A percentile compares a stretch with the other conserved stretches of the same genome.
Conservation (phyloP, 1,139 yeast species). For the Kazachstania sp. region DNA sequence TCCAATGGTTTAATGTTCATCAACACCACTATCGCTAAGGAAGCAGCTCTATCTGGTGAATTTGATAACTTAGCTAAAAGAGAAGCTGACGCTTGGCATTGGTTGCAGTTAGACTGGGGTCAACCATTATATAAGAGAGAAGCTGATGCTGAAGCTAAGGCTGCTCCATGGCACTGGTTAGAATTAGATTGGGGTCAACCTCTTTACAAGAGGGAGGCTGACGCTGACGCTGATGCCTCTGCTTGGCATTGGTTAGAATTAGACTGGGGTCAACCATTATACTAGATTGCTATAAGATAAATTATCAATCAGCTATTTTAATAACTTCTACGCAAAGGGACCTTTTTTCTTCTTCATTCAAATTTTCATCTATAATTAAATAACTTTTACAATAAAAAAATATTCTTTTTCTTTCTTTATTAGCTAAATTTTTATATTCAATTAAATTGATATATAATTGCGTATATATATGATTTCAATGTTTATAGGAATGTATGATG, state of each 20-base stretch:
- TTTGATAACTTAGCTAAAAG: conserved; percentile 3
- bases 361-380: not conserved
- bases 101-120: conserved; percentile 12
- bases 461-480: no score
- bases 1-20: conserved; percentile 12
- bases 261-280: conserved; percentile 13
- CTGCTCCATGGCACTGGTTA: conserved; percentile 20
- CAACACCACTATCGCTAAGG: conserved; percentile 14
- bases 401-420: not conserved
- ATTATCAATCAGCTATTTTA: not conserved
- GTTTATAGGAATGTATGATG: no score
- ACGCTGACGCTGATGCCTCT: conserved; percentile 11
- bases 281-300: conserved; percentile 5
- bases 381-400: not conserved
- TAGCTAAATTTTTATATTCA: not conserved
- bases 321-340: not conserved
- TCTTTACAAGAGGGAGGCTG: conserved; percentile 15
- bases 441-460: no score
- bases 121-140: conserved; percentile 21
- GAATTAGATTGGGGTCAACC: conserved; percentile 12
- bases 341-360: not conserved
- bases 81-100: conserved; percentile 15
- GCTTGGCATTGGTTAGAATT: conserved; percentile 19
- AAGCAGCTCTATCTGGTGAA: conserved; percentile 6
- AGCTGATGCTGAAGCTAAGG: conserved; percentile 21